A percentile compares a stretch with the other conserved stretches of the same genome.
Evolutionary conservation across 805 yeast species (phyloP).

Genomic region (Candida dajiaensis): DNA sequence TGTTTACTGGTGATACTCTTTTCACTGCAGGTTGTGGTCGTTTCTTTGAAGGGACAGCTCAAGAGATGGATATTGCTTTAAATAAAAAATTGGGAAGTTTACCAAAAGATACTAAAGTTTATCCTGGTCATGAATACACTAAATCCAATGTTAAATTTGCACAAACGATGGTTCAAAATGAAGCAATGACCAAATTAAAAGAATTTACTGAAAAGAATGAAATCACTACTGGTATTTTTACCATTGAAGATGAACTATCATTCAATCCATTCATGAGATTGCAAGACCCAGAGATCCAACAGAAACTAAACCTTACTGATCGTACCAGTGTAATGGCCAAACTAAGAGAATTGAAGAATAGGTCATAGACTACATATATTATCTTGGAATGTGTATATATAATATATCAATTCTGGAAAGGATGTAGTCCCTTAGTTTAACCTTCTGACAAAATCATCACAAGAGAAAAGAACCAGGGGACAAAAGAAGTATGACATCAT

Average conservation of each 20-base stretch:
- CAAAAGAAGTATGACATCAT: conserved; percentile 1
- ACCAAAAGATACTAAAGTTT: conserved; percentile 68
- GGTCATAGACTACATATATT: conserved; percentile 2
- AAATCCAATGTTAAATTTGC: conserved; percentile 75
- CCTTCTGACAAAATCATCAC: neutral
- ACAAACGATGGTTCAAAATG: conserved; percentile 39
- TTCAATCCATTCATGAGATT: conserved; percentile 90
- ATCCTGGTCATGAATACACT: conserved; percentile 97
- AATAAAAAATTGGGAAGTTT: conserved; percentile 51
- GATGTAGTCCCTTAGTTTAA: neutral
- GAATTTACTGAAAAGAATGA: conserved; percentile 50
- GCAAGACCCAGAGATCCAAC: conserved; percentile 54
- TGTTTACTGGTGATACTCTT: conserved; percentile 94
- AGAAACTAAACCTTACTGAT: conserved; percentile 48
- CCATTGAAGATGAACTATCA: conserved; percentile 73
- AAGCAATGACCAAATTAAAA: conserved; percentile 49
- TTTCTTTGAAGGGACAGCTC: conserved; percentile 86
- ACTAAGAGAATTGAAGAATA: conserved; percentile 75
- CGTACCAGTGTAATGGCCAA: conserved; percentile 59
- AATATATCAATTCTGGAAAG: no score
- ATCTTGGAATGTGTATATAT: no score
- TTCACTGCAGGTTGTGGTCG: conserved; percentile 95
- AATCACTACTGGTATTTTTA: conserved; percentile 78
- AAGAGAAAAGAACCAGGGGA: neutral
- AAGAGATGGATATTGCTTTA: conserved; percentile 72